Base-by-base conservation (phyloP, 2,329 filamentous ascomycete species). In the Apiospora kogelbergensis region DNA sequence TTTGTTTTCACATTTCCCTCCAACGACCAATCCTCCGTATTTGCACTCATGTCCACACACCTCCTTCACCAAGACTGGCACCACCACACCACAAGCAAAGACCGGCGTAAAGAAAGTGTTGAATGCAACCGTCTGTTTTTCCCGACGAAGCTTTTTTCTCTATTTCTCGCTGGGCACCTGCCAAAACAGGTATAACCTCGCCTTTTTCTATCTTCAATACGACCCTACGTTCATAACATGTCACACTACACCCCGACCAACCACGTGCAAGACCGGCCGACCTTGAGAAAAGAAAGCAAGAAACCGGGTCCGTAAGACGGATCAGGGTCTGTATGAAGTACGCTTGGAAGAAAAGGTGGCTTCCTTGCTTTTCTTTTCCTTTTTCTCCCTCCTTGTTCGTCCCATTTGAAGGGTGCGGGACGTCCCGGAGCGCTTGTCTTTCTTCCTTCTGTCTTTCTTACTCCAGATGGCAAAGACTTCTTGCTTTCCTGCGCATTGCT, bases 401-500 rank as follows among this genome's bases (percentile, higher is more conserved):
- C 4, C 33, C n/a, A n/a, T 7, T 53, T 53, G 17, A 11, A 53
- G 46, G 6, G 6, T 20, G 26, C 26, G 48, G 46, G 24, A 53
- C 46, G 46, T 53, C 46, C 46, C 46, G 46, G 44, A 46, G 40
- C 40, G 40, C 17, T 15, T 10, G 11, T 42, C n/a, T n/a, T 9
- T 20, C 6, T 44, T 20, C 17, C 20, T 45, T n/a, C 17, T n/a
- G n/a, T 45, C 2, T n/a, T 45, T 45, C 2, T 20, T 44, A 17
- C 41, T 40, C 2, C 2, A 40, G 37, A 40, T 40, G 41, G 20
- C 41, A 6, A 44, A n/a, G 41, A 44, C 15, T 44, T 6, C n/a
- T 33, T n/a, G 11, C 40, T 42, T 42, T 42, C 40, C 17, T 13
- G 11, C 40, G 40, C 40, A 42, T 42, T 42, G 40, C 57, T 74